Base-by-base conservation (phyloP, 768 basidiomycete species). In the Macrolepiota dolichaula region DNA sequence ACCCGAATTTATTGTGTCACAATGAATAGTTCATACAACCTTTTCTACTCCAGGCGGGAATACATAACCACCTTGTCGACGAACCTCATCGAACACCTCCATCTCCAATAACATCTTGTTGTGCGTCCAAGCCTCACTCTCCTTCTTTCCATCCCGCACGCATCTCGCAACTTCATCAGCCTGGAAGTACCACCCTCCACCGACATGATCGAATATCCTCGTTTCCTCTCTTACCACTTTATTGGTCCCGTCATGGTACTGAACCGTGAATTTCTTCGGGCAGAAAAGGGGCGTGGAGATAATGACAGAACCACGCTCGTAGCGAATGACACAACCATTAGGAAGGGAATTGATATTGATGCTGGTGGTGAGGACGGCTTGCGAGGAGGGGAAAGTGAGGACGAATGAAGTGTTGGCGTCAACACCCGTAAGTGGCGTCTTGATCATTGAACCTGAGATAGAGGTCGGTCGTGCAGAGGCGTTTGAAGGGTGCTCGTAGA, bases 121-220 rank as follows among this genome's bases (percentile, higher is more conserved):
- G 65, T 88, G 88, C 1, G 86, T 81, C 91, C 92, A 94, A 35
- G 85, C 66, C 3, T 77, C 77, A 67, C 91, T 92, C 73, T 94
- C 86, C 25, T 75, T 74, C 77, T 88, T 91, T 2, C 88, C 88
- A 55, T 88, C 87, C 40, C 85, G 73, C 22, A 93, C 76, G 68
- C 89, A 91, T 51, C 91, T 74, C 17, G 91, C 93, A 11, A 93
- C 92, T 62, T 95, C 92, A 67, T 96, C 94, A 2, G 93, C 92
- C 72, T 95, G 84, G 72, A 87, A 96, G 71, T 92, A 84, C 88
- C 84, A 91, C 7, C 92, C 94, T 36, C 76, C 77, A 10, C 91
- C 91, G 3, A 79, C 73, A 67, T 87, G 87, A 44, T 84, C 77
- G 63, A 88, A 85, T 27, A 67, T 71, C 61, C 73, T 79, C 50